Base-by-base conservation (phyloP, 352 stramenopile species). In the Globisporangium solare region DNA sequence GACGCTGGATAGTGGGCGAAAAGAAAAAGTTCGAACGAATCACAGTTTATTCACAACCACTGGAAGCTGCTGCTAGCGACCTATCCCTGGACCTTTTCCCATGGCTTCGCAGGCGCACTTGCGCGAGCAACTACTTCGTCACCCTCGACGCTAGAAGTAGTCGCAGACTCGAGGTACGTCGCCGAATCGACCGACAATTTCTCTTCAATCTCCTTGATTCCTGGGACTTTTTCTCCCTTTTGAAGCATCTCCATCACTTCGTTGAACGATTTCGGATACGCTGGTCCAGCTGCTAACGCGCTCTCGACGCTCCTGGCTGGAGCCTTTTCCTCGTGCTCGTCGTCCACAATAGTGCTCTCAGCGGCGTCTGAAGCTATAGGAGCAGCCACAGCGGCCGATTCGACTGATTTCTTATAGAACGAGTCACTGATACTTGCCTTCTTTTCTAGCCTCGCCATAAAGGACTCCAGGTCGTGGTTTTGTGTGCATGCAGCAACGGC, bases 201-300 rank as follows among this genome's bases (percentile, higher is more conserved):
- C 48, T 90, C 77, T 31, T 90, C 77, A 31, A 90, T 88, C 21
- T 88, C 70, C 18, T 81, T 76, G 58, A 90, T 88, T 6, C 78
- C 80, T 5, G 80, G 78, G n/a, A 90, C 78, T 11, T 63, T 69
- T 52, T 89, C 81, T 13, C 78, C 78, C 60, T 86, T 86, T 55
- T 88, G 79, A 42, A 91, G 67, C 60, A 88, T 68, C 62, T 84
- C 72, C 76, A 88, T 86, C 32, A 91, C 76, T 8, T 91, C 76
- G 10, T 68, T 80, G 55, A 91, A 91, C 6, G 81, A 88, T 52
- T 85, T 70, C 0, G 81, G 81, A 51, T 87, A 89, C 22, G 73
- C 58, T 18, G 81, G 81, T 3, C 73, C 70, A 2, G 45, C 55
- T 6, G 40, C 51, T 17, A 53, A 11, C 51, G 42, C 10, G 58